Conservation (phyloP, 345 rosid species). For the Dovyalis caffra region DNA sequence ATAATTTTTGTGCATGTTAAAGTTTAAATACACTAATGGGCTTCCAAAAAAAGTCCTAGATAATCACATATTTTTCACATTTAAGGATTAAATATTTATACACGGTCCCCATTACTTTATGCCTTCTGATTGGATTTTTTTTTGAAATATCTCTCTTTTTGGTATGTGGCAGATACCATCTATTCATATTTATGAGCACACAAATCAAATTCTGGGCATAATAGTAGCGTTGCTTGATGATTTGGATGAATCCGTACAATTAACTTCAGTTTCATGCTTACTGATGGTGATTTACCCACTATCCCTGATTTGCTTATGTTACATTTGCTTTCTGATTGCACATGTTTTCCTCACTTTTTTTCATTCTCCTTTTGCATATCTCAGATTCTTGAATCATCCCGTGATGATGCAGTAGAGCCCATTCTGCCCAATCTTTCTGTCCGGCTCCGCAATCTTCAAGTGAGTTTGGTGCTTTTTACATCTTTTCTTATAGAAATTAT, state of each 20-base stretch:
- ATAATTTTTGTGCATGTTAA: too few relatives aligned
- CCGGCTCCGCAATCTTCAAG: constrained; percentile 93
- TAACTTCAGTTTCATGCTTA: constrained; percentile 90
- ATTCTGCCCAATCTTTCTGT: constrained; percentile 75
- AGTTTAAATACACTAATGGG: too few relatives aligned
- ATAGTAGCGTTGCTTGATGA: constrained; percentile 91
- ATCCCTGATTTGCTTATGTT: constrained; percentile 13
- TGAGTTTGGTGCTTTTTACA: constrained; percentile 19
- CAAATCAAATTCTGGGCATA: constrained; percentile 80
- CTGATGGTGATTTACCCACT: constrained; percentile 47
- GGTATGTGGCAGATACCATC: constrained; percentile 68
- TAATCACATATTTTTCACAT: neutral
- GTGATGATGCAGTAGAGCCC: constrained; percentile 83
- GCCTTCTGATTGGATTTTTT: neutral
- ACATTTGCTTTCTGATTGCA: neutral
- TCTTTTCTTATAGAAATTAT: neutral
- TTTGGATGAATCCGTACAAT: constrained; percentile 79
- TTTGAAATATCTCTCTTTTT: neutral
- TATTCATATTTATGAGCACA: constrained; percentile 63
- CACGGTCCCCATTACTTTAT: neutral
- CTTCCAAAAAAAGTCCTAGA: too few relatives aligned
- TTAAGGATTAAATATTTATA: neutral
- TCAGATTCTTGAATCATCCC: constrained; percentile 78
- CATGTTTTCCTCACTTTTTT: neutral
- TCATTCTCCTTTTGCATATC: constrained; percentile 8